These are phyloP conservation scores for Monosporascus ibericus DNA, from an alignment of 2,329 filamentous ascomycete species.

Conservation along the genomic window DNA sequence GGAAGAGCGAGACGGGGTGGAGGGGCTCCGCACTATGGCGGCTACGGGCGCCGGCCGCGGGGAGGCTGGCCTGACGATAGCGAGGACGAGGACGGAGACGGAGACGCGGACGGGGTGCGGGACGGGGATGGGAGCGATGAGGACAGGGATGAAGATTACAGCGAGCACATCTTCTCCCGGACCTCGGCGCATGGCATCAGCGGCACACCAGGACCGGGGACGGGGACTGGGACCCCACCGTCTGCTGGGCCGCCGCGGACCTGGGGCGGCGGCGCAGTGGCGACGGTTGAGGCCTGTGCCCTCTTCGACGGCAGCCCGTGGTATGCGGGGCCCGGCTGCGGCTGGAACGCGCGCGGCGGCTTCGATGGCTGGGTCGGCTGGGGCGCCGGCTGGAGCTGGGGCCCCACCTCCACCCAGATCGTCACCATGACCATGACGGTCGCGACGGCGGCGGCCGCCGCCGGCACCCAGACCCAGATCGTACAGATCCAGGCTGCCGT, in stretches of 20 bases:
- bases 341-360: conserved; percentile 28
- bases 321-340: conserved; percentile 31
- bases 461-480: conserved; percentile 11
- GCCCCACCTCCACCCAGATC: conserved; percentile 27
- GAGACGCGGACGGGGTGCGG: neutral
- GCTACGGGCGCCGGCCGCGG: neutral
- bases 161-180: conserved; percentile 25
- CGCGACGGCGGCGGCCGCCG: conserved; percentile 2
- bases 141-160: conserved; percentile 7
- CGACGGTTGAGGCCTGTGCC: conserved; percentile 36
- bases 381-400: conserved; percentile 35
- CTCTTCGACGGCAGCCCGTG: conserved; percentile 32
- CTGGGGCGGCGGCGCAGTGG: conserved; percentile 29
- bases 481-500: conserved; percentile 17
- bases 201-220: too few species aligned
- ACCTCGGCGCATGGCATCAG: conserved; percentile 16
- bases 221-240: conserved; percentile 19
- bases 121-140: conserved; percentile 1
- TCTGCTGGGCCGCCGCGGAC: conserved; percentile 17
- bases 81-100: conserved; percentile 2
- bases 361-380: conserved; percentile 35
- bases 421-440: conserved; percentile 28
- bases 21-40: neutral
- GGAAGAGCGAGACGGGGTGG: neutral
- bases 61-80: neutral